Evolutionary conservation across 305 asterid genomes (phyloP).

Genomic region (Petunia hybrid): DNA sequence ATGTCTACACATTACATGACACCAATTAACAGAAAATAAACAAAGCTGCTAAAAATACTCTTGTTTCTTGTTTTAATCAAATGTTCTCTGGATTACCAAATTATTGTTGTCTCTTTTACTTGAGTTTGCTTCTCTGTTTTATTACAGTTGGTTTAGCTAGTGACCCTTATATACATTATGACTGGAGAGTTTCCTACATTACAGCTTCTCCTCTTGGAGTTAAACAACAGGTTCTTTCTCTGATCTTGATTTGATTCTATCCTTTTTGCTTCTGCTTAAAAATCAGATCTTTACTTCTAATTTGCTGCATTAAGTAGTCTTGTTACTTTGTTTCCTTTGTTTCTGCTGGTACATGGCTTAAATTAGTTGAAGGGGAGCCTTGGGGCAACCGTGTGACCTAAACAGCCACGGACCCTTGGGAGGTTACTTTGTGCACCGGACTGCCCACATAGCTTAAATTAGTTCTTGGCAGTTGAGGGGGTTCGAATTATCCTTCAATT

Average conservation of each 20-base stretch:
- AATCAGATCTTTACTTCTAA: slow-evolving; percentile 8
- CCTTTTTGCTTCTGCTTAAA: slow-evolving; percentile 20
- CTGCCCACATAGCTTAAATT: not conserved
- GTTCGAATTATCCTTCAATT: not conserved
- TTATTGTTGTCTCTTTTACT: slow-evolving; percentile 44
- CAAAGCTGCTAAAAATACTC: not conserved
- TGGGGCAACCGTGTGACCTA: too few species aligned
- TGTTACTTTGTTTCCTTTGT: not conserved
- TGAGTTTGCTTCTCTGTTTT: slow-evolving; percentile 51
- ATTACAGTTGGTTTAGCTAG: slow-evolving; percentile 52
- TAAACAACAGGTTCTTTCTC: slow-evolving; percentile 67
- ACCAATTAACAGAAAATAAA: not conserved
- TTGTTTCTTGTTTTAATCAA: slow-evolving; percentile 32
- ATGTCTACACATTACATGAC: not conserved
- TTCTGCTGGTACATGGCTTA: not conserved
- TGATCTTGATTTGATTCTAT: not conserved
- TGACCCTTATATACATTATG: slow-evolving; percentile 79
- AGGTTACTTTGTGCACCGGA: too few species aligned
- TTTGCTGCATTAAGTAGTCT: not conserved
- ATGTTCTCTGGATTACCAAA: slow-evolving; percentile 58
- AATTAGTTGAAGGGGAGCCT: too few species aligned
- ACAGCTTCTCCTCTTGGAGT: slow-evolving; percentile 89
- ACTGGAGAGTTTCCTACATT: slow-evolving; percentile 86
- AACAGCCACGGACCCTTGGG: too few species aligned
- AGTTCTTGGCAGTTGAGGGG: not conserved